phyloP scores from a whole-genome alignment of 1,139 yeast species.

The Torulaspora globosa region DNA sequence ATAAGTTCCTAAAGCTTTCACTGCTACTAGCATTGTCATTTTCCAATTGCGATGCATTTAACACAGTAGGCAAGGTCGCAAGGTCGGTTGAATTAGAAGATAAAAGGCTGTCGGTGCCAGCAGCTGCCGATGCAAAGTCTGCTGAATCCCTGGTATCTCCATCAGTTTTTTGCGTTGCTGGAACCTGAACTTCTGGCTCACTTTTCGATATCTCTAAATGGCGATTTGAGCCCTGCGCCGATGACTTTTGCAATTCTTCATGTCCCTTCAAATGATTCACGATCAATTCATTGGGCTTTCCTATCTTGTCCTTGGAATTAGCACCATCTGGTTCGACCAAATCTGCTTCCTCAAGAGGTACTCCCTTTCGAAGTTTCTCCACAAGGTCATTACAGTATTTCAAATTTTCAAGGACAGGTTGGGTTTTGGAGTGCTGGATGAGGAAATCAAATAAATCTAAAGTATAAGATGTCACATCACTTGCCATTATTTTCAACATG shows the following conservation, averaged over 20 bases:
- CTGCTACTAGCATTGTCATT: no score
- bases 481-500: conserved; percentile 4
- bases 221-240: not conserved
- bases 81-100: no score
- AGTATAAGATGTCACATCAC: not conserved
- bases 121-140: not conserved
- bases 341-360: not conserved
- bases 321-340: no score
- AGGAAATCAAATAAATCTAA: not conserved
- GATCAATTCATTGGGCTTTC: not conserved
- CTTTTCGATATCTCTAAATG: not conserved
- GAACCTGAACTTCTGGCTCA: conserved; percentile 10
- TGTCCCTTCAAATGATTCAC: not conserved
- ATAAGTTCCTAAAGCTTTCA: no score
- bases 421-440: not conserved
- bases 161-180: conserved; percentile 13
- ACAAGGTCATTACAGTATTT: not conserved
- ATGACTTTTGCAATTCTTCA: not conserved
- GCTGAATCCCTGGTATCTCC: not conserved
- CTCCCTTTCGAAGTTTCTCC: not conserved
- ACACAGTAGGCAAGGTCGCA: no score
- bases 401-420: not conserved
- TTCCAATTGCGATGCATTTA: no score
- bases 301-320: no score
- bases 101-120: no score